These are phyloP conservation scores for Kwoniella botswanensis DNA, from an alignment of 768 basidiomycete species.

Conservation along the genomic window DNA sequence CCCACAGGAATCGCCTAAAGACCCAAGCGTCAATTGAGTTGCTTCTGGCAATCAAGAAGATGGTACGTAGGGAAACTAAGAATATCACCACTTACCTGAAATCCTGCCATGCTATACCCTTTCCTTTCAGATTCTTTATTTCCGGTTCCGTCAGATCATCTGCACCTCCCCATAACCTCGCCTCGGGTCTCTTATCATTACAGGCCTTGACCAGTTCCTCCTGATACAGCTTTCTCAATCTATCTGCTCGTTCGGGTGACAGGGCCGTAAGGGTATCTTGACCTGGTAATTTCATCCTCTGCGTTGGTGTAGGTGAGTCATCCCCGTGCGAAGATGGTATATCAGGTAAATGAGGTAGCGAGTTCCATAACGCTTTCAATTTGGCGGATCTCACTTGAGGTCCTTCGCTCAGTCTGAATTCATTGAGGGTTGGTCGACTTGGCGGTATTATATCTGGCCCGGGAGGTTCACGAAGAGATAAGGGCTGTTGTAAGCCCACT, in stretches of 20 bases:
- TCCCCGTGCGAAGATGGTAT: not conserved
- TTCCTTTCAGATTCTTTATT: constrained; percentile 40
- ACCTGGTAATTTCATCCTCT: constrained; percentile 47
- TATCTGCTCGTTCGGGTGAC: constrained; percentile 66
- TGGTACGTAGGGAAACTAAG: too few relatives aligned
- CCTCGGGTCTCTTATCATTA: constrained; percentile 50
- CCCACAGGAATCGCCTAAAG: constrained; percentile 55
- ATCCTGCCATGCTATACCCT: constrained; percentile 56
- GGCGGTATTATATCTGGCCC: constrained; percentile 44
- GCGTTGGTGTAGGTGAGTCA: constrained; percentile 41
- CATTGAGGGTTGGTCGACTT: constrained; percentile 47
- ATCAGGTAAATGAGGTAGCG: constrained; percentile 46
- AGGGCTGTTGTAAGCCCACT: constrained; percentile 23
- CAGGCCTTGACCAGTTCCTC: constrained; percentile 69
- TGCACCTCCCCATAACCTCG: constrained; percentile 55
- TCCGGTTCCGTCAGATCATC: constrained; percentile 51
- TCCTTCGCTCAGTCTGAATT: constrained; percentile 55
- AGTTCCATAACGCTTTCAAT: constrained; percentile 54
- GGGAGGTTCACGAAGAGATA: constrained; percentile 51
- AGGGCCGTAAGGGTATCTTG: constrained; percentile 58
- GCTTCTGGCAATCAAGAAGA: too few relatives aligned
- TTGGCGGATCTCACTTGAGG: constrained; percentile 48
- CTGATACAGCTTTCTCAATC: constrained; percentile 73
- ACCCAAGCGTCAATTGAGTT: not conserved
- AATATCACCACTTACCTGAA: constrained; percentile 49